Evolutionary conservation across 2,329 filamentous ascomycete genomes (phyloP).

Genomic region (Fusarium nygamai): DNA sequence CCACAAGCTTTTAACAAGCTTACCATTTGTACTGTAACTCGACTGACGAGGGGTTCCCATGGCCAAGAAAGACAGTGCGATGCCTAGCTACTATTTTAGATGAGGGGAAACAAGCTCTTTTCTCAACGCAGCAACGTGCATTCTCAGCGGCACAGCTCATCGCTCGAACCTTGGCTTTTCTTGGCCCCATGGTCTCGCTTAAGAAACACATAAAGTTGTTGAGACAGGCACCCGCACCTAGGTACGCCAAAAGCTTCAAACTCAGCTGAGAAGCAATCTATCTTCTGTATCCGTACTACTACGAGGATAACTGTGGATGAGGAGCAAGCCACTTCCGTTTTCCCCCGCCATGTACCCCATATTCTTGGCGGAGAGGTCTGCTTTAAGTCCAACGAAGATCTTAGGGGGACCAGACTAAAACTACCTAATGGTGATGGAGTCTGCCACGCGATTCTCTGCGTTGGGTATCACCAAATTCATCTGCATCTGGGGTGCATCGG

Average conservation of each 20-base stretch:
- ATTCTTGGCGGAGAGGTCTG: constrained; percentile 29
- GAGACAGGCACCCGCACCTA: not conserved
- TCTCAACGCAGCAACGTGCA: constrained; percentile 16
- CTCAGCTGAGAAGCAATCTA: not conserved
- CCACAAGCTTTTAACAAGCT: constrained; percentile 34
- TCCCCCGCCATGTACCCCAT: constrained; percentile 34
- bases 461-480: constrained; percentile 9
- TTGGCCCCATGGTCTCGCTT: not conserved
- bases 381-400: not conserved
- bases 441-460: not conserved
- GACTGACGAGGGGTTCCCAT: constrained; percentile 8
- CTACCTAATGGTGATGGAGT: constrained; percentile 3
- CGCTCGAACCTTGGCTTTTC: constrained; percentile 1
- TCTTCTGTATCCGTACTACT: not conserved
- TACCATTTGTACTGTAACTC: constrained; percentile 4
- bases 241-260: not conserved
- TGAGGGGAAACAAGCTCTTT: constrained; percentile 30
- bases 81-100: not conserved
- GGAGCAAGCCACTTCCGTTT: constrained; percentile 27
- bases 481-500: constrained; percentile 1
- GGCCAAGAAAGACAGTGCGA: constrained; percentile 10
- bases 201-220: not conserved
- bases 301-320: constrained; percentile 3
- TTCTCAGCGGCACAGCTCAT: constrained; percentile 18
- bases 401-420: constrained; percentile 4